Evolutionary conservation across 306 rosid genomes (phyloP).

Genomic region (Mucuna pruriens): DNA sequence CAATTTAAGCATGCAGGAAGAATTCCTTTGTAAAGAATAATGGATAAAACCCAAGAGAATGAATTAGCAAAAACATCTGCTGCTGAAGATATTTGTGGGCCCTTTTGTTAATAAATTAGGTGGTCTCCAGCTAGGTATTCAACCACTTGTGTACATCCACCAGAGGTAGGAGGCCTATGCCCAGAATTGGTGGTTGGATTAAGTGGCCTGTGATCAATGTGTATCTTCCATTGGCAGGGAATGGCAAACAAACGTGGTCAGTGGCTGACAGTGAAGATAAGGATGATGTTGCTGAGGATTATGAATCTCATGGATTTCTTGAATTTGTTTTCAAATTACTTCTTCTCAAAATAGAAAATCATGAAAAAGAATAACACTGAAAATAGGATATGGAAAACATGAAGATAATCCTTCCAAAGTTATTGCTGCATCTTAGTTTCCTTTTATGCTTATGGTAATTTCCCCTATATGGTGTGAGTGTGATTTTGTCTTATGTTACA

Average conservation of each 20-base stretch:
- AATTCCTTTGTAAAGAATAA: conserved; percentile 9
- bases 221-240: conserved; percentile 9
- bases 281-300: not conserved
- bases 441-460: not conserved
- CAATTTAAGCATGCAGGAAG: not conserved
- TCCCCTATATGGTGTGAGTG: not conserved
- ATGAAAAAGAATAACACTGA: not conserved
- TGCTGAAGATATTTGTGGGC: conserved; percentile 1
- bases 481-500: not conserved
- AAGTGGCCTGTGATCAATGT: not conserved
- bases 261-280: not conserved
- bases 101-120: conserved; percentile 9
- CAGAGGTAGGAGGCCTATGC: conserved; percentile 9
- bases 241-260: not conserved
- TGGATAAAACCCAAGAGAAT: conserved; percentile 22
- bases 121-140: not conserved
- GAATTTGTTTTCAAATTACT: not conserved
- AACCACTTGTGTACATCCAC: conserved; percentile 14
- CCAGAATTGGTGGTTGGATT: not conserved
- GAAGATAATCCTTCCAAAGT: not conserved
- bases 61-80: not conserved
- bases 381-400: not conserved
- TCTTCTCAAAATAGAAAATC: not conserved
- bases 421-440: not conserved
- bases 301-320: not conserved